phyloP scores from a whole-genome alignment of 768 basidiomycete species.

The Tephrocybe sp. region DNA sequence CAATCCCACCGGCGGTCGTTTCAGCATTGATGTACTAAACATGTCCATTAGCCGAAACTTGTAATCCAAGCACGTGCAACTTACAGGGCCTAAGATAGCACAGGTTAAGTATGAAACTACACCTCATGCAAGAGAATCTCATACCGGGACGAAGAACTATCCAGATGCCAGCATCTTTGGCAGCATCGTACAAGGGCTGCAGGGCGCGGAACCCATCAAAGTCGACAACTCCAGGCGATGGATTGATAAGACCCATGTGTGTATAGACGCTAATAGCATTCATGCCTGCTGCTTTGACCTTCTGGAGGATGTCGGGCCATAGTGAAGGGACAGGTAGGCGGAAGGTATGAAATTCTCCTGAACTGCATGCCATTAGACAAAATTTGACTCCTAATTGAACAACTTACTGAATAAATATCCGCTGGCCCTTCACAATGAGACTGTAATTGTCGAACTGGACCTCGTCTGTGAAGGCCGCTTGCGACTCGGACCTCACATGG shows the following conservation, averaged over 20 bases:
- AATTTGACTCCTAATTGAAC: not conserved
- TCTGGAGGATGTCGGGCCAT: slow-evolving; percentile 83
- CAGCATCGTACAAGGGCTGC: slow-evolving; percentile 71
- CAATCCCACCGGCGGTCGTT: slow-evolving; percentile 74
- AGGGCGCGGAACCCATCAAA: slow-evolving; percentile 69
- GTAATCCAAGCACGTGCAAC: slow-evolving; percentile 6
- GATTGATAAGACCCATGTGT: slow-evolving; percentile 79
- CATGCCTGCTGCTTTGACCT: slow-evolving; percentile 76
- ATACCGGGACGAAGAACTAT: slow-evolving; percentile 75
- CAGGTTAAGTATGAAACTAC: not conserved
- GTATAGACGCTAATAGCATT: slow-evolving; percentile 78
- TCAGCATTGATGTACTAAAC: slow-evolving; percentile 73
- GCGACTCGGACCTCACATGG: slow-evolving; percentile 6
- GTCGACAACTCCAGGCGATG: slow-evolving; percentile 70
- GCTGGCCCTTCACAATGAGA: slow-evolving; percentile 63
- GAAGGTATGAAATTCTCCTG: slow-evolving; percentile 85
- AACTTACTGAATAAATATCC: slow-evolving; percentile 69
- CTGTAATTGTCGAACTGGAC: slow-evolving; percentile 67
- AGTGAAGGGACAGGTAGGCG: slow-evolving; percentile 75
- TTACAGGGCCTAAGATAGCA: slow-evolving; percentile 33
- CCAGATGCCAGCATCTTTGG: slow-evolving; percentile 71
- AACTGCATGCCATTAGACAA: slow-evolving; percentile 36
- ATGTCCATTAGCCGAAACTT: not conserved
- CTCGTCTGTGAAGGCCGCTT: slow-evolving; percentile 28
- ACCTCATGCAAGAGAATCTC: slow-evolving; percentile 3